Evolutionary conservation across 345 rosid genomes (phyloP), one percentile per base, ranked within the genome.

Genomic region (Trapa bicornis): DNA sequence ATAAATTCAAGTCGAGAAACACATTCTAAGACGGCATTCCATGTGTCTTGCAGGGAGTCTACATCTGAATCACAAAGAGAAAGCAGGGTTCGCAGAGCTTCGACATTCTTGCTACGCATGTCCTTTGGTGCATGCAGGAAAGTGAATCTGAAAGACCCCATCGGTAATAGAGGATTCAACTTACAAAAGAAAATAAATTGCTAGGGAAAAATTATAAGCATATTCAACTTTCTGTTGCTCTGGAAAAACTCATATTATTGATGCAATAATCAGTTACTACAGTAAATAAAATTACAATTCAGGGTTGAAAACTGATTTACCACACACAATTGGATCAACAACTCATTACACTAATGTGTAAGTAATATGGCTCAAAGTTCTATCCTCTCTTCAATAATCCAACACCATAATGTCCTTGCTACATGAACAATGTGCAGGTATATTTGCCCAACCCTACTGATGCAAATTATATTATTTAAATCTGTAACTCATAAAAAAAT

Each of bases 21-120:
- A 77, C 99, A 94, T 84, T 91, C 99, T 66, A 94, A 71, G 67
- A 94, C 93, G 65, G 97, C 99, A 83, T 94, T 94, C 97, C 99
- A 94, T n/a, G 99, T 91, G 82, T 94, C 97, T 72, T 85, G 96
- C 75, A 94, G 92, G 73, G 91, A 83, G 70, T 76, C 89, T 64
- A 85, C 79, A 72, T 91, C 91, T 29, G 80, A 77, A 74, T 89
- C 97, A 60, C 91, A 85, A 60, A 94, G 79, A 63, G 84, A 78
- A 76, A 94, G 82, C 65, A 94, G 76, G 64, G 93, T 89, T 69
- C 87, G 91, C 81, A 94, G 79, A 66, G 99, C 96, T 86, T 94
- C 99, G 52, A 89, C 97, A 83, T 91, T 94, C 85, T 94, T 94
- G 79, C 89, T 80, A 67, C 91, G 89, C 97, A 94, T 84, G 77